A percentile compares a stretch with the other conserved stretches of the same genome.
Evolutionary conservation across 805 yeast genomes (phyloP).

Genomic region (Candida maris): DNA sequence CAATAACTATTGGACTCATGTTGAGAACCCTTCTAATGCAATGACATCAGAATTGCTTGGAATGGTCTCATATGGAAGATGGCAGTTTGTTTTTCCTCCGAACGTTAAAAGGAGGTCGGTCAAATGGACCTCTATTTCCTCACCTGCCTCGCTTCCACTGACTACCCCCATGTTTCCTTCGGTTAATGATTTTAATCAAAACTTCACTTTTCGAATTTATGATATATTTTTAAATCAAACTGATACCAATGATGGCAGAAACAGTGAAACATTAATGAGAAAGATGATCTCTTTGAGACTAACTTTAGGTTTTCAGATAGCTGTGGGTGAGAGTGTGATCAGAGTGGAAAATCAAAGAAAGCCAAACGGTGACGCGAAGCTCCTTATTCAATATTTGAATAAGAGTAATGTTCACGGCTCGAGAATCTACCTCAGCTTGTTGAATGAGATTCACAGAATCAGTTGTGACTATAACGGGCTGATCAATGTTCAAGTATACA

Average conservation of each 20-base stretch:
- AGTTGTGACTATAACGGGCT: conserved; percentile 67
- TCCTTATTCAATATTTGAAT: conserved; percentile 54
- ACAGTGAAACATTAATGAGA: conserved; percentile 61
- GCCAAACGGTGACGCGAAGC: conserved; percentile 51
- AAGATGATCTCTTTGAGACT: conserved; percentile 85
- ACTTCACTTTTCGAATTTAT: conserved; percentile 81
- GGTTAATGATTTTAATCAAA: conserved; percentile 58
- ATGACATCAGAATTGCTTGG: conserved; percentile 50
- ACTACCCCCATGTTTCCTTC: conserved; percentile 78
- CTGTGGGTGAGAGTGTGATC: conserved; percentile 66
- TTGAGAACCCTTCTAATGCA: conserved; percentile 75
- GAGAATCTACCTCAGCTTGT: conserved; percentile 69
- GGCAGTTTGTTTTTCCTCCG: conserved; percentile 88
- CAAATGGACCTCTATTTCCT: conserved; percentile 89
- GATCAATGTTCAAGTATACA: conserved; percentile 76
- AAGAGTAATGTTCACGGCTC: conserved; percentile 45
- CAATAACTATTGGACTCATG: conserved; percentile 54
- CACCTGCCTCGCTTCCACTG: conserved; percentile 91
- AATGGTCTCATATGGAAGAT: conserved; percentile 68
- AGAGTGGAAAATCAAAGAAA: conserved; percentile 60
- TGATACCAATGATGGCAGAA: conserved; percentile 49
- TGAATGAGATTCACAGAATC: conserved; percentile 83
- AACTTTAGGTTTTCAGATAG: conserved; percentile 85
- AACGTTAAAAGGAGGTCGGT: conserved; percentile 62
- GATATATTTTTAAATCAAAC: conserved; percentile 63